phyloP scores from a whole-genome alignment of 1,284 basidiomycete species.

The Tremellales sp. region DNA sequence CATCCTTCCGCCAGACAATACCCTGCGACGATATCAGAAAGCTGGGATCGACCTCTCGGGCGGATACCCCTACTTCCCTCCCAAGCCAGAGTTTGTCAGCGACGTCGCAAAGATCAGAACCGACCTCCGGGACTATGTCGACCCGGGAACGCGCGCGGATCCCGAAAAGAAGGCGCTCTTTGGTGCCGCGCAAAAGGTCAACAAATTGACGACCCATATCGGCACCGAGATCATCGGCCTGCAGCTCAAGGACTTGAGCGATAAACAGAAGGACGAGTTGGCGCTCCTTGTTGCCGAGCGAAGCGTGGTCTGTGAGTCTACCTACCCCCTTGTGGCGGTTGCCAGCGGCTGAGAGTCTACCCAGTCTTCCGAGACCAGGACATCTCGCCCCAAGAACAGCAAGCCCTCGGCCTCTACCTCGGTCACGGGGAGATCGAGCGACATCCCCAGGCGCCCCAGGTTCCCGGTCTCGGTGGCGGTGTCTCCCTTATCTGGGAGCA shows the following conservation, averaged over 20 bases:
- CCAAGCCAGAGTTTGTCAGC: conserved; percentile 36
- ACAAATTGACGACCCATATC: conserved; percentile 29
- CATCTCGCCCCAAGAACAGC: conserved; percentile 27
- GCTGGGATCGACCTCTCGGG: conserved; percentile 37
- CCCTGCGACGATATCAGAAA: conserved; percentile 32
- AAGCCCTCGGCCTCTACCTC: conserved; percentile 30
- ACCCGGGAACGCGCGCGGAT: conserved; percentile 23
- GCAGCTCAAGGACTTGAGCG: conserved; percentile 31
- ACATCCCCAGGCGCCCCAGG: conserved; percentile 59
- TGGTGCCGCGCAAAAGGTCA: conserved; percentile 18
- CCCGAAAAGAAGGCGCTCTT: conserved; percentile 21
- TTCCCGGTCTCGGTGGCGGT: conserved; percentile 16
- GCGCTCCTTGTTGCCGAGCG: conserved; percentile 36
- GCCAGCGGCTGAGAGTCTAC: not conserved
- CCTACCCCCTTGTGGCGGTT: not conserved
- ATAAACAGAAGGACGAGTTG: conserved; percentile 37
- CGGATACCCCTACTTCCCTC: conserved; percentile 38
- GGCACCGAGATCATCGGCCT: conserved; percentile 42
- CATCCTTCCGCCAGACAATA: conserved; percentile 32
- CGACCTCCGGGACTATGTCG: conserved; percentile 21
- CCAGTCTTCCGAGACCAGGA: conserved; percentile 37
- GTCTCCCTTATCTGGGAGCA: conserved; percentile 20
- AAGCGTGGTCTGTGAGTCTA: conserved; percentile 30
- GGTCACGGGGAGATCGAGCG: conserved; percentile 51
- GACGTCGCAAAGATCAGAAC: conserved; percentile 32